Evolutionary conservation across 139 green algal genomes (phyloP), one percentile per base, ranked within the genome.

Genomic region (Diplosphaera chodatii): DNA sequence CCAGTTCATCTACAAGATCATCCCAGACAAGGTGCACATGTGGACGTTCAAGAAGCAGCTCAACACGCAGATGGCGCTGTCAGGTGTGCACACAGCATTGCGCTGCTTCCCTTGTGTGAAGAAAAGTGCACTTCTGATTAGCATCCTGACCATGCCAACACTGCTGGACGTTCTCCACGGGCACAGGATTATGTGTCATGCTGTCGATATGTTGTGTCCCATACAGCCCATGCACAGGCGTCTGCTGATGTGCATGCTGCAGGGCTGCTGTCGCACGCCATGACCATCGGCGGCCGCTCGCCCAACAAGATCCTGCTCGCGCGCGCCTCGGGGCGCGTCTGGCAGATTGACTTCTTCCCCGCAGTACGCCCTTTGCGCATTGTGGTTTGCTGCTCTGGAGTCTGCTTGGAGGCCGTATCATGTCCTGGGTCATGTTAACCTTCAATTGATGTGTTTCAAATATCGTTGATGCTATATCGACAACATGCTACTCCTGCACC

Each of bases 1-100:
- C 31, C 91, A 97, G 88, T 98, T 89, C 77, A 91, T 97, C 74
- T 98, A 98, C 92, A 99, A 99, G 83, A 93, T 81, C 8, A 81
- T 98, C 79, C 88, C 91, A 23, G 91, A 78, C 40, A 78, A 77
- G 69, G 93, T 83, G 74, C 88, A 94, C 71, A 82, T 98, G 67
- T 98, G 89, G 89, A 85, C 82, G 25, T 98, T 99, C 88, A 98
- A 97, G 84, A 90, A 92, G 78, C 80, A 91, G 69, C 85, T 98
- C 62, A 89, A 81, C 71, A 66, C 73, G 32, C 94, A 99, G 78
- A 85, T 96, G 77, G 91, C 92, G 33, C 85, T 98, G 15, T 92
- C 82, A 63, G 79, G 86, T 84, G 76, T n/a, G n/a, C n/a, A n/a
- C n/a, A n/a, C n/a, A n/a, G n/a, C n/a, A n/a, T n/a, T n/a, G n/a